A percentile compares a stretch with the other conserved stretches of the same genome.
These are phyloP conservation scores for Crucihimalaya himalaica DNA, from an alignment of 345 rosid species.

Conservation along the genomic window DNA sequence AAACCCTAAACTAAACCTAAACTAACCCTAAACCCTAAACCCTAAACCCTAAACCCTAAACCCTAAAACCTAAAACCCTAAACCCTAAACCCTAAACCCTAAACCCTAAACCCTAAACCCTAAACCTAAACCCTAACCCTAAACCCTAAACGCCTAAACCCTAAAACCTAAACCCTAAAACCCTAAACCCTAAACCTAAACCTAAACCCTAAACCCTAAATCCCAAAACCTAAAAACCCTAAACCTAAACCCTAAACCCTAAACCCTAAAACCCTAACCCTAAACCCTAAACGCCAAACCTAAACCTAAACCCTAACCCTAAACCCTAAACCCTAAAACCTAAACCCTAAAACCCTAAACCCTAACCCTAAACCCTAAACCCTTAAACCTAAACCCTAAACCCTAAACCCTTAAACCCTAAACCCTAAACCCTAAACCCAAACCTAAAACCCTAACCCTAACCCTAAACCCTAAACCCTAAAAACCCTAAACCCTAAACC, in stretches of 20 bases:
- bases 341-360: conserved; percentile 32
- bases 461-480: conserved; percentile 27
- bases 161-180: conserved; percentile 27
- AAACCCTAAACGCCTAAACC: conserved; percentile 30
- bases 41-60: conserved; percentile 15
- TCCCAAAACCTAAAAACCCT: conserved; percentile 15
- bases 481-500: background rate
- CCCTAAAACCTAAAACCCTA: conserved; percentile 18
- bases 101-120: conserved; percentile 12
- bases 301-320: conserved; percentile 1
- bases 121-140: background rate
- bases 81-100: conserved; percentile 14
- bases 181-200: conserved; percentile 33
- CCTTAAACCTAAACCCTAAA: conserved; percentile 17
- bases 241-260: conserved; percentile 44
- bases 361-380: conserved; percentile 31
- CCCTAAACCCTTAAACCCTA: conserved; percentile 20
- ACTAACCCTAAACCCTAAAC: conserved; percentile 22
- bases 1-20: conserved; percentile 28
- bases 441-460: conserved; percentile 7
- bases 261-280: conserved; percentile 37
- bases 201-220: conserved; percentile 30
- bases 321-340: conserved; percentile 22
- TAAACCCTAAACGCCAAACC: conserved; percentile 19
- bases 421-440: conserved; percentile 1